Percentiles rank a stretch among this genome's conserved stretches.
These are phyloP conservation scores for Meyerozyma smithsonii DNA, from an alignment of 1,139 yeast species.

Conservation along the genomic window DNA sequence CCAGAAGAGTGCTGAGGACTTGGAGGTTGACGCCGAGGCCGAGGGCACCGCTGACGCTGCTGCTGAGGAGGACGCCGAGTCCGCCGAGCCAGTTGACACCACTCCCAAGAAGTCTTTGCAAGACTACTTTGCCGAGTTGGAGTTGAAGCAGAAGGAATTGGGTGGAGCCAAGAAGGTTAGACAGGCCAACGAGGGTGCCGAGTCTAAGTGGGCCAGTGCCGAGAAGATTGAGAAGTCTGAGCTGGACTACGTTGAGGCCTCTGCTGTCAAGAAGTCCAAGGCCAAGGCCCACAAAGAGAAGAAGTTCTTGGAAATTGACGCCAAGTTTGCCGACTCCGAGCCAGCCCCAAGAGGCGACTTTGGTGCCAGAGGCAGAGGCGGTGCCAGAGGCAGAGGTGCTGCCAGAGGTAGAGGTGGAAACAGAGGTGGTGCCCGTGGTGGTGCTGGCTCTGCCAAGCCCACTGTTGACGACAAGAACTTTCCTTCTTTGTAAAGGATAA, in stretches of 20 bases:
- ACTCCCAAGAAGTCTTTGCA: constrained; percentile 59
- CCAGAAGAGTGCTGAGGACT: constrained; percentile 64
- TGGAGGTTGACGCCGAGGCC: constrained; percentile 61
- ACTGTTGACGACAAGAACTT: constrained; percentile 54
- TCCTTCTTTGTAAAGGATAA: constrained; percentile 46
- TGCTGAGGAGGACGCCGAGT: constrained; percentile 28
- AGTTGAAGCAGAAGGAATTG: constrained; percentile 43
- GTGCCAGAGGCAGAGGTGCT: constrained; percentile 25
- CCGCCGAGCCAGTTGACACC: constrained; percentile 30
- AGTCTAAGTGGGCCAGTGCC: constrained; percentile 42
- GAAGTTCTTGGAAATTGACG: constrained; percentile 62
- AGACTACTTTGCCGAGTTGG: constrained; percentile 66
- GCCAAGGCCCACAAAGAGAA: constrained; percentile 65
- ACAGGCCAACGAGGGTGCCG: constrained; percentile 58
- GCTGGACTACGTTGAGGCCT: constrained; percentile 45
- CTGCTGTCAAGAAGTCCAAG: constrained; percentile 57
- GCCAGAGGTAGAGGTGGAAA: constrained; percentile 20
- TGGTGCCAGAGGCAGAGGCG: constrained; percentile 21
- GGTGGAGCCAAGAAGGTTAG: constrained; percentile 41
- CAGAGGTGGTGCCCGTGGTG: constrained; percentile 19
- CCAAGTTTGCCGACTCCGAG: constrained; percentile 54
- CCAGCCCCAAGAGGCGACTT: constrained; percentile 19
- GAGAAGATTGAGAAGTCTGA: constrained; percentile 14
- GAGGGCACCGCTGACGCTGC: constrained; percentile 56
- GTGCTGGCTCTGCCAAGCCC: constrained; percentile 30